These are phyloP conservation scores for Pichia kluyveri DNA, from an alignment of 805 yeast species.

Conservation along the genomic window DNA sequence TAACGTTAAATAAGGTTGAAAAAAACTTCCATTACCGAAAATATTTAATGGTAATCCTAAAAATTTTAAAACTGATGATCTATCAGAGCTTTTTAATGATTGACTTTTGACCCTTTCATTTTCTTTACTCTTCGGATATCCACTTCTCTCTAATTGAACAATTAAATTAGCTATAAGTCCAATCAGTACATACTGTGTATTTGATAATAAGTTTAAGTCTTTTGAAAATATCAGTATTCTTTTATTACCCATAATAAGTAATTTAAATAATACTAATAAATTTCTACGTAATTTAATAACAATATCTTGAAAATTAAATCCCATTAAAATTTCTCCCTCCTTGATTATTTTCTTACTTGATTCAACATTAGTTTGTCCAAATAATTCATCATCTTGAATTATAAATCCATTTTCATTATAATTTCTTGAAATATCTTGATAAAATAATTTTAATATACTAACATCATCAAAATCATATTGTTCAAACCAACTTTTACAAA, in stretches of 20 bases:
- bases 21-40: constrained; percentile 79
- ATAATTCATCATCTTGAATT: constrained; percentile 25
- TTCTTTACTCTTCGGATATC: constrained; percentile 58
- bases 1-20: constrained; percentile 89
- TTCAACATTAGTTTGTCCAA: constrained; percentile 10
- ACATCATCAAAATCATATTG: constrained; percentile 73
- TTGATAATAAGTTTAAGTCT: constrained; percentile 72
- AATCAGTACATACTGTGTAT: constrained; percentile 73
- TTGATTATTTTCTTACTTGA: constrained; percentile 22
- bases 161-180: constrained; percentile 78
- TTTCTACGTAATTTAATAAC: constrained; percentile 50
- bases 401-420: constrained; percentile 25
- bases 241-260: constrained; percentile 59
- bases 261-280: constrained; percentile 62
- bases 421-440: constrained; percentile 48
- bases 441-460: constrained; percentile 57
- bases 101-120: constrained; percentile 34
- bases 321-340: constrained; percentile 61
- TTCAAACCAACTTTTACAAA: constrained; percentile 76
- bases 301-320: constrained; percentile 61
- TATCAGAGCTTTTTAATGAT: constrained; percentile 66
- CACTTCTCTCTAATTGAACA: constrained; percentile 63
- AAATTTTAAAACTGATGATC: constrained; percentile 67
- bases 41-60: constrained; percentile 83
- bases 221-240: constrained; percentile 69